These are phyloP conservation scores for Naumovozyma dairenensis DNA, from an alignment of 805 yeast species.

Conservation along the genomic window DNA sequence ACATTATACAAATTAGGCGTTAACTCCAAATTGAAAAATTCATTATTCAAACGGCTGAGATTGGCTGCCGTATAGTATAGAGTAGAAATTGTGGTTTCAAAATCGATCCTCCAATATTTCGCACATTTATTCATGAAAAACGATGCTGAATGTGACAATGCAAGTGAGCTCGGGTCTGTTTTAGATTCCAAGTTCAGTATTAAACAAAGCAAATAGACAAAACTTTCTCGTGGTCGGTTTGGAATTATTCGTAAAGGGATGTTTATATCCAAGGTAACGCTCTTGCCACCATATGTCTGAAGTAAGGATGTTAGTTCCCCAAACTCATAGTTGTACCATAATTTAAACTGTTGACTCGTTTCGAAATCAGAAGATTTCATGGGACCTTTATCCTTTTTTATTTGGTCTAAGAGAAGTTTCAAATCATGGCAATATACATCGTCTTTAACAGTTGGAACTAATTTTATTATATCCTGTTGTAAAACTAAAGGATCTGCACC, in stretches of 20 bases:
- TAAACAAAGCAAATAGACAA: conserved; percentile 32
- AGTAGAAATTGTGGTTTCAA: conserved; percentile 39
- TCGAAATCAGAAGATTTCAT: conserved; percentile 32
- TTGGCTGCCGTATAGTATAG: conserved; percentile 43
- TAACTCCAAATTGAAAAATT: conserved; percentile 23
- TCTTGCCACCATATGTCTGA: conserved; percentile 11
- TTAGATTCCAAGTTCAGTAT: conserved; percentile 35
- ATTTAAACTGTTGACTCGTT: conserved; percentile 24
- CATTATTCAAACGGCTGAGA: conserved; percentile 25
- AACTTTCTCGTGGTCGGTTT: conserved; percentile 32
- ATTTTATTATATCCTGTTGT: conserved; percentile 43
- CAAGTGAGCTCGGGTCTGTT: conserved; percentile 5
- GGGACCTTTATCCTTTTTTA: conserved; percentile 23
- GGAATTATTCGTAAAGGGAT: conserved; percentile 30
- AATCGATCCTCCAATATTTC: conserved; percentile 48
- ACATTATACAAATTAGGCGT: conserved; percentile 30
- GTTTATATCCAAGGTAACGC: background rate
- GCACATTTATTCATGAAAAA: conserved; percentile 38
- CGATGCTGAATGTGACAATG: conserved; percentile 35
- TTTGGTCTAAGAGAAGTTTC: conserved; percentile 1
- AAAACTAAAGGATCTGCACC: conserved; percentile 37
- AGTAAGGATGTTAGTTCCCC: conserved; percentile 26
- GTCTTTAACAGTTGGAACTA: conserved; percentile 10
- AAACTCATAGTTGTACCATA: conserved; percentile 36
- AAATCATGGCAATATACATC: conserved; percentile 16